Evolutionary conservation across 2,329 filamentous ascomycete genomes (phyloP), one percentile per base, ranked within the genome.

Genomic region (Aspergillus transmontanensis): DNA sequence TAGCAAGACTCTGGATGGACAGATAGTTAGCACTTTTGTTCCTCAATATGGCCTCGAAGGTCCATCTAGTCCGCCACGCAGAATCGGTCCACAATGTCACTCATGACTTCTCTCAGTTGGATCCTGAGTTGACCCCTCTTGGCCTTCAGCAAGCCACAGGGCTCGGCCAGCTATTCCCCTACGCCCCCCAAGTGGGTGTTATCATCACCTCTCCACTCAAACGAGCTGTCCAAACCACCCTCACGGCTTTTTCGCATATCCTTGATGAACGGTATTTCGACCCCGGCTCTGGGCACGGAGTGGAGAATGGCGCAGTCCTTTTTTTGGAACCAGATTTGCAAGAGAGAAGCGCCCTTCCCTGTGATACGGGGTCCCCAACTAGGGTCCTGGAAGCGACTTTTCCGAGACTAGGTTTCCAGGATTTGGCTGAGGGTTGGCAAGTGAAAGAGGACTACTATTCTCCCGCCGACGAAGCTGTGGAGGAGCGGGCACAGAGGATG

Each of bases 41-140:
- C 56, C 55, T 21, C 58, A 41, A n/a, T 41, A 39, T 41, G 36
- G 14, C 36, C 34, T 41, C 54, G 53, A 30, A 58, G 45, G 26
- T 66, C 32, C 66, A 68, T 58, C 23, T 67, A 34, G 36, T 65
- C 58, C 63, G 66, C 23, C 66, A 68, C 48, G 66, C 65, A 16
- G 64, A 68, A 58, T 63, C 56, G 14, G 63, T 58, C 36, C 66
- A 68, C 56, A 68, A 68, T 32, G 45, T 61, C 14, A 36, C n/a
- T 23, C 59, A 68, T 45, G 65, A 68, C 58, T 64, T 51, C 23
- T 59, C 64, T n/a, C 63, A 64, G n/a, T 58, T 53, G 3, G 66
- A 68, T 46, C 66, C 66, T 14, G 48, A 30, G 48, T 53, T 68
- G 39, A 67, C 66, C 34, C 48, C 46, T 12, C 63, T n/a, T 7